Percentiles rank a stretch among this genome's conserved stretches.
phyloP scores from a whole-genome alignment of 345 rosid genomes.

The Conringia planisiliqua region DNA sequence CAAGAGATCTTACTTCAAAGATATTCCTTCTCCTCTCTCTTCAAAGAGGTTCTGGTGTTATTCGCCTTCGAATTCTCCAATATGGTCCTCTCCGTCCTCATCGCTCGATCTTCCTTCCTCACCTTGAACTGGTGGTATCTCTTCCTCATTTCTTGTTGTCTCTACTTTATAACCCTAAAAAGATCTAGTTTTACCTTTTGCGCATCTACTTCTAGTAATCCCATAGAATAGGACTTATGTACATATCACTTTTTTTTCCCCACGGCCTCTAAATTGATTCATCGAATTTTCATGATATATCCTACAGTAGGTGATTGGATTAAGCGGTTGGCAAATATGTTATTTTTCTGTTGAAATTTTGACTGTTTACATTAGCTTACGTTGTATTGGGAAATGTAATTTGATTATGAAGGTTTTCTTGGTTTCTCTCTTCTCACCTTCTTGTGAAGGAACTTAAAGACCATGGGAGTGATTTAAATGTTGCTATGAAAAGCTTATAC shows the following conservation, averaged over 20 bases:
- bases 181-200: slow-evolving; percentile 4
- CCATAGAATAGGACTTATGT: neutral
- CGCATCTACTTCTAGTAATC: neutral
- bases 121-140: slow-evolving; percentile 47
- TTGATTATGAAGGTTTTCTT: neutral
- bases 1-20: slow-evolving; percentile 72
- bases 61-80: slow-evolving; percentile 41
- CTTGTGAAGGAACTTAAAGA: slow-evolving; percentile 70
- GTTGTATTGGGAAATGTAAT: neutral
- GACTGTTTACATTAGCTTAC: neutral
- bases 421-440: slow-evolving; percentile 37
- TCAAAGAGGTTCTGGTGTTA: slow-evolving; percentile 60
- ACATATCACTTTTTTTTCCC: no score
- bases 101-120: slow-evolving; percentile 58
- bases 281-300: neutral
- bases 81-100: slow-evolving; percentile 35
- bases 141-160: neutral
- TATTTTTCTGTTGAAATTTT: no score
- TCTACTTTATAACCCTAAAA: neutral
- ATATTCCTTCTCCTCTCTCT: slow-evolving; percentile 56
- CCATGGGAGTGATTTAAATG: slow-evolving; percentile 64
- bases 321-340: neutral
- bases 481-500: slow-evolving; percentile 60
- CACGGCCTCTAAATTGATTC: neutral
- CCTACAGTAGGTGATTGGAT: neutral